Evolutionary conservation across 805 yeast species (phyloP), one percentile per base, ranked within the genome.

Genomic region (Ogataea pilisensis): DNA sequence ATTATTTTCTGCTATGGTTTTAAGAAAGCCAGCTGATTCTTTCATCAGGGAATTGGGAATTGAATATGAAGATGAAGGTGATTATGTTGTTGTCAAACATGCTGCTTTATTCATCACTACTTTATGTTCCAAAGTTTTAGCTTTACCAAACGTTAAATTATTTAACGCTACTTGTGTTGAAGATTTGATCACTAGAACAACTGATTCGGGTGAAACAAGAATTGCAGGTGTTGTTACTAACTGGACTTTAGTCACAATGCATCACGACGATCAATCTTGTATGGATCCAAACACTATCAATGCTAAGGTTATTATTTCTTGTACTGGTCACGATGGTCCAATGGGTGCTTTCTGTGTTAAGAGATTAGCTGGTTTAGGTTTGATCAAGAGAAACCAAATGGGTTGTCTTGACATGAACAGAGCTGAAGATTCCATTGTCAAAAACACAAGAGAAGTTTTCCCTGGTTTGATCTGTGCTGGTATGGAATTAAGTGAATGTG

Each of bases 241-340:
- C 72, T 83, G 90, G 90, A 83, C 90, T 32, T 69, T 83, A 53
- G 90, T 83, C 19, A 68, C 88, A 4, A 71, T 80, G 73, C 80
- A 82, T 61, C 90, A 83, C 56, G 85, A 80, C 58, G 76, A 77
- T 41, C 90, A 83, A 62, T 77, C 84, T 12, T 83, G 90, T 61
- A 83, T 83, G 89, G 90, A 82, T 58, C 89, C 90, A 37, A 82
- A 82, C 67, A 82, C 87, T 45, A 80, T 83, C 68, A 83, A 82
- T 55, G 69, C 71, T 45, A 60, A 68, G 57, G 78, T 84, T 41
- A 77, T 83, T 42, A 68, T 84, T 43, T 81, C 88, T 13, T 78
- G 88, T 47, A 77, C 87, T 25, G 91, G 90, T 44, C 90, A 83
- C 57, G 91, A 83, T 59, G 90, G 91, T 54, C 89, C 88, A 38